A percentile compares a stretch with the other conserved stretches of the same genome.
phyloP scores from a whole-genome alignment of 805 yeast genomes.

The Wickerhamiella parazyma region DNA sequence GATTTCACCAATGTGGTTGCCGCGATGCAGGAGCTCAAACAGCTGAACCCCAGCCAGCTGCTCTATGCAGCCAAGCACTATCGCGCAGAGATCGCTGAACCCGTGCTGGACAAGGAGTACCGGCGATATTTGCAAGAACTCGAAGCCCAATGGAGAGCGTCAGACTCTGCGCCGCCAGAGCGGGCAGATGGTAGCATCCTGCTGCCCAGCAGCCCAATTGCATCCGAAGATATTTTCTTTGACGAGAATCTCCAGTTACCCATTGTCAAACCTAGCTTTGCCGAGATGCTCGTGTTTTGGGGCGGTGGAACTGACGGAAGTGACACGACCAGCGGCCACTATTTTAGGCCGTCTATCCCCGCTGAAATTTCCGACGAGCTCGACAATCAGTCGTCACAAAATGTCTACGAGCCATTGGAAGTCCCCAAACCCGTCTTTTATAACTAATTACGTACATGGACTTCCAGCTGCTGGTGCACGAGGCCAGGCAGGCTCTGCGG shows the following conservation, averaged over 20 bases:
- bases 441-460: slow-evolving; percentile 24
- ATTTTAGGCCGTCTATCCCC: slow-evolving; percentile 15
- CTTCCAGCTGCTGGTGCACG: slow-evolving; percentile 35
- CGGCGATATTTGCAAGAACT: slow-evolving; percentile 32
- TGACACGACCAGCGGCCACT: slow-evolving; percentile 23
- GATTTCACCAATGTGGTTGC: slow-evolving; percentile 30
- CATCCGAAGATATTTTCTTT: slow-evolving; percentile 20
- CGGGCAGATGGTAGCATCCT: too few relatives aligned
- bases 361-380: slow-evolving; percentile 15
- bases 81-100: slow-evolving; percentile 73
- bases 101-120: slow-evolving; percentile 43
- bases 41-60: slow-evolving; percentile 57
- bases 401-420: slow-evolving; percentile 1
- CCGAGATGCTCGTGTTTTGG: slow-evolving; percentile 60
- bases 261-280: slow-evolving; percentile 54
- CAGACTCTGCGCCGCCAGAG: too few relatives aligned
- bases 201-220: slow-evolving; percentile 11
- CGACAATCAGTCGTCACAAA: slow-evolving; percentile 2
- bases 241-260: slow-evolving; percentile 29
- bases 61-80: slow-evolving; percentile 60
- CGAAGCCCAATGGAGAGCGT: slow-evolving; percentile 23
- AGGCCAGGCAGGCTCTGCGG: slow-evolving; percentile 36
- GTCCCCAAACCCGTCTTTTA: neutral
- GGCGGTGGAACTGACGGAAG: slow-evolving; percentile 64
- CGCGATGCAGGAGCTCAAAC: slow-evolving; percentile 41